phyloP scores from a whole-genome alignment of 352 stramenopile species.

The Discostella stelligera region DNA sequence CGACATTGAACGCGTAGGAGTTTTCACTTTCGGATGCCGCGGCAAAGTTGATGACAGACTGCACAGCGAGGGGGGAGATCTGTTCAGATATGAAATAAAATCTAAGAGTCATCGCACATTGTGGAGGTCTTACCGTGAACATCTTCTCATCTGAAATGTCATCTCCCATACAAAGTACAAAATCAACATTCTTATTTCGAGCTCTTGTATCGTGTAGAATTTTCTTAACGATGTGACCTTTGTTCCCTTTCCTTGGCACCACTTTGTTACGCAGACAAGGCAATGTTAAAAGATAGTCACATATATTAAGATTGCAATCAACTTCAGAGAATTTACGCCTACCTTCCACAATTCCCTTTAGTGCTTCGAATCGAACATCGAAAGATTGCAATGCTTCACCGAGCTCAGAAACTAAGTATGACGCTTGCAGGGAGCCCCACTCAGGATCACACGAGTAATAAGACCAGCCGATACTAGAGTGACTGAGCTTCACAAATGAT shows the following conservation, averaged over 20 bases:
- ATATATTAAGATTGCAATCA: neutral
- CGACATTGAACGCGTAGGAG: conserved; percentile 65
- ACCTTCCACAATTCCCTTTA: conserved; percentile 89
- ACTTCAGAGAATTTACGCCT: neutral
- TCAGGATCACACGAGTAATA: conserved; percentile 96
- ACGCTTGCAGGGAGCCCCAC: conserved; percentile 93
- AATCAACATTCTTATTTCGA: conserved; percentile 85
- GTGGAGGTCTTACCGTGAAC: conserved; percentile 82
- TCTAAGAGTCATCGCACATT: neutral
- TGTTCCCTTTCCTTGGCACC: conserved; percentile 92
- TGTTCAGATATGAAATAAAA: neutral
- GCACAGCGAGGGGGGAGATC: conserved; percentile 5
- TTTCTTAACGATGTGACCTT: conserved; percentile 93
- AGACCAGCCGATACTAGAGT: conserved; percentile 95
- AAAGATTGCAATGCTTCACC: conserved; percentile 73
- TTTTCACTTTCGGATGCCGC: conserved; percentile 59
- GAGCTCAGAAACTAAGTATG: conserved; percentile 87
- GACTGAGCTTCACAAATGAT: conserved; percentile 88
- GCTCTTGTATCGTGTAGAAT: conserved; percentile 88
- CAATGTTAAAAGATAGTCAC: neutral
- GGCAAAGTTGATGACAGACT: conserved; percentile 76
- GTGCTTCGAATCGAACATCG: conserved; percentile 81
- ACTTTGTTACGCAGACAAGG: conserved; percentile 58
- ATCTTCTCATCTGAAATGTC: conserved; percentile 97
- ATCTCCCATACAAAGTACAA: conserved; percentile 95